A percentile compares a stretch with the other conserved stretches of the same genome.
Evolutionary conservation across 768 basidiomycete genomes (phyloP).

Genomic region (Leccinum boreale): DNA sequence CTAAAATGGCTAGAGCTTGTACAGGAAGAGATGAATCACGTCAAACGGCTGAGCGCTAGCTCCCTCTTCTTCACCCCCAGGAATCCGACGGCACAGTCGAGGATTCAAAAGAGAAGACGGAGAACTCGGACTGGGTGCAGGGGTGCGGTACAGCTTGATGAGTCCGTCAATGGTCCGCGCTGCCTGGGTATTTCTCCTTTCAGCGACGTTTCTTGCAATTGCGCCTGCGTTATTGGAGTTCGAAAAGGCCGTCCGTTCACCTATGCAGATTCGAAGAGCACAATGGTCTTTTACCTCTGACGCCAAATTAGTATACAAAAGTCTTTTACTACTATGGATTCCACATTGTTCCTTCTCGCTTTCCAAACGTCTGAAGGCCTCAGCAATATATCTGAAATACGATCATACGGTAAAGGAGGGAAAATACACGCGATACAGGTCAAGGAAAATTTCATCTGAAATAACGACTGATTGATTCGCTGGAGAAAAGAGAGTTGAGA

Average conservation of each 20-base stretch:
- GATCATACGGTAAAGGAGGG: neutral
- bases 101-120: neutral
- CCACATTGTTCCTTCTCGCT: too few species aligned
- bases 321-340: too few species aligned
- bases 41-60: neutral
- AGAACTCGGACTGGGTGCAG: too few species aligned
- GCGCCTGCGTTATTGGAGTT: too few species aligned
- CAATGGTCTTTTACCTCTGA: too few species aligned
- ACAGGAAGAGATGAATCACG: neutral
- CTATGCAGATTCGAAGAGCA: too few species aligned
- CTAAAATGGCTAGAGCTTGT: neutral
- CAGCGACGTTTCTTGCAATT: too few species aligned
- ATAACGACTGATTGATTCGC: neutral
- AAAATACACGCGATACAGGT: constrained; percentile 6
- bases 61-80: neutral
- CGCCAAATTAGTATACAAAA: too few species aligned
- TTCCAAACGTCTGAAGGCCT: too few species aligned
- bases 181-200: too few species aligned
- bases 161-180: neutral
- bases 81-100: neutral
- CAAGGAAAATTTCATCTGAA: constrained; percentile 63
- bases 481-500: neutral
- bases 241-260: too few species aligned
- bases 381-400: neutral
- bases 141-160: too few species aligned